phyloP scores from a whole-genome alignment of 2,329 filamentous ascomycete species.

The Diaporthe ampelina region DNA sequence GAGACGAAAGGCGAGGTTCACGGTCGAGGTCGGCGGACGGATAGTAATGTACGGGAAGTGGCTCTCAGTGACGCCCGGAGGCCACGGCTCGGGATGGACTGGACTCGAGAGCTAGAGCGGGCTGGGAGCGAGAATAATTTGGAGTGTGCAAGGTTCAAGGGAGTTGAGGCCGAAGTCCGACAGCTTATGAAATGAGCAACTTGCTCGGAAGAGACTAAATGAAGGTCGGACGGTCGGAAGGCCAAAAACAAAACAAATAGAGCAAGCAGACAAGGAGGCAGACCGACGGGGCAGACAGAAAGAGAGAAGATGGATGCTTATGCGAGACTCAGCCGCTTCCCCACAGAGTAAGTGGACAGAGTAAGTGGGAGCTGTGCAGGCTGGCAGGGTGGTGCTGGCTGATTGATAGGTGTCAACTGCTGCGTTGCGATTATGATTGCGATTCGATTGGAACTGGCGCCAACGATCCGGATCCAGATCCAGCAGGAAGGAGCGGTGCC shows the following conservation, averaged over 20 bases:
- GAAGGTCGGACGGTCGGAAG: neutral
- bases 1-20: neutral
- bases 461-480: constrained; percentile 30
- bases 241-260: constrained; percentile 7
- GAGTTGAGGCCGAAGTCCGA: constrained; percentile 28
- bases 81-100: constrained; percentile 22
- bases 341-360: constrained; percentile 22
- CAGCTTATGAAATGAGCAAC: constrained; percentile 21
- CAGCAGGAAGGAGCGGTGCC: constrained; percentile 32
- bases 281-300: neutral
- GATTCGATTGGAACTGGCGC: constrained; percentile 25
- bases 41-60: constrained; percentile 8
- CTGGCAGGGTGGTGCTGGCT: constrained; percentile 26
- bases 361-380: constrained; percentile 19
- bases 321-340: constrained; percentile 31
- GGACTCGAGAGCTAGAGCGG: constrained; percentile 1
- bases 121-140: constrained; percentile 1
- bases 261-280: neutral
- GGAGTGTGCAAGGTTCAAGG: neutral
- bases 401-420: constrained; percentile 7
- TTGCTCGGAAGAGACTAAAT: constrained; percentile 11
- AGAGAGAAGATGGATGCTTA: constrained; percentile 25
- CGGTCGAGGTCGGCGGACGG: neutral
- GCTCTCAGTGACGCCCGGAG: constrained; percentile 27
- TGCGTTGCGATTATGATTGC: neutral